A percentile compares a stretch with the other conserved stretches of the same genome.
These are phyloP conservation scores for Sistotremastrum niveocremeum DNA, from an alignment of 768 basidiomycete species.

Conservation along the genomic window DNA sequence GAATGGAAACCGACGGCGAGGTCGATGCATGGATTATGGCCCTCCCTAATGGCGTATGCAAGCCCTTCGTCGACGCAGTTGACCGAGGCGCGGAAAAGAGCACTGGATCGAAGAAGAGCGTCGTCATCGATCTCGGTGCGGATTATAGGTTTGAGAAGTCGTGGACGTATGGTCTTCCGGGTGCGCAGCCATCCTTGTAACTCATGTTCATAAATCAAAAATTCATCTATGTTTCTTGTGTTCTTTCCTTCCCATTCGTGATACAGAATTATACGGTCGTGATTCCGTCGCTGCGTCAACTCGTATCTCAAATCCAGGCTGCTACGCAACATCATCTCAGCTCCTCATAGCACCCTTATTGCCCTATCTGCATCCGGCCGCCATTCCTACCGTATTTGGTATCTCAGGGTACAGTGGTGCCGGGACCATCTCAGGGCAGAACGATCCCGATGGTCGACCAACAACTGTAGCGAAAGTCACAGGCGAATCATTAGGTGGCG, in stretches of 20 bases:
- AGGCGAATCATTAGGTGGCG: constrained; percentile 59
- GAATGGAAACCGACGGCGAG: constrained; percentile 78
- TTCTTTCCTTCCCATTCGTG: constrained; percentile 13
- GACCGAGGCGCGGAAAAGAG: constrained; percentile 58
- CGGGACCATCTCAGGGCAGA: constrained; percentile 63
- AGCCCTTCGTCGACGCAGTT: constrained; percentile 92
- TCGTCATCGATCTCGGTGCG: constrained; percentile 85
- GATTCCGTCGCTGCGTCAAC: constrained; percentile 51
- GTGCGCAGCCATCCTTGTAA: constrained; percentile 41
- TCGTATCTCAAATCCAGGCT: constrained; percentile 93
- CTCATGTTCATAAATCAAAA: constrained; percentile 15
- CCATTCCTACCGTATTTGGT: constrained; percentile 78
- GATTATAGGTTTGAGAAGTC: constrained; percentile 90
- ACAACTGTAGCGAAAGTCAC: constrained; percentile 72
- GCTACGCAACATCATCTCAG: constrained; percentile 90
- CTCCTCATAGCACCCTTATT: constrained; percentile 85
- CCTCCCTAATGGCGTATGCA: constrained; percentile 92
- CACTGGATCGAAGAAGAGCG: constrained; percentile 39
- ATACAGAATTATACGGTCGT: constrained; percentile 78
- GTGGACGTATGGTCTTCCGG: constrained; percentile 98
- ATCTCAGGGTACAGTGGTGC: constrained; percentile 93
- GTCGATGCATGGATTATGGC: constrained; percentile 99
- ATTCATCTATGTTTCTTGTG: constrained; percentile 23
- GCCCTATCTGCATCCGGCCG: constrained; percentile 43
- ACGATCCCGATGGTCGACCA: constrained; percentile 54